Evolutionary conservation across 305 asterid species (phyloP).

Genomic region (Salvia sclarea): DNA sequence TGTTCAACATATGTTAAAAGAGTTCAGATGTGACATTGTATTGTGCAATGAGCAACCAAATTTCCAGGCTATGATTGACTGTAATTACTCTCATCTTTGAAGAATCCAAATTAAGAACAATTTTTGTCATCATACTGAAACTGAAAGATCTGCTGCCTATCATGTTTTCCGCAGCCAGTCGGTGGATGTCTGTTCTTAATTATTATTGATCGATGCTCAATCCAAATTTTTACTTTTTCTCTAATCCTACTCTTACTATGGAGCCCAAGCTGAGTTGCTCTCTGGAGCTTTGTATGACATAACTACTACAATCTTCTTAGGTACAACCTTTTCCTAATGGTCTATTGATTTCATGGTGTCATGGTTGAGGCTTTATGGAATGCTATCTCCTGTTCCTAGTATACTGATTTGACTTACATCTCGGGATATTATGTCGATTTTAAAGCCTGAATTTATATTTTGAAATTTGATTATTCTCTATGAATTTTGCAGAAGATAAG

Average conservation of each 20-base stretch:
- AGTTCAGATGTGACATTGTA: not conserved
- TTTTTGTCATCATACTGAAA: not conserved
- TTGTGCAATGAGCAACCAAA: not conserved
- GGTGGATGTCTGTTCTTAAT: not conserved
- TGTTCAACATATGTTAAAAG: not conserved
- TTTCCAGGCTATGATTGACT: not conserved
- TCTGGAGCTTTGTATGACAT: too few species aligned
- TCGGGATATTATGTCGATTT: not conserved
- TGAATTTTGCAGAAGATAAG: conserved; percentile 44
- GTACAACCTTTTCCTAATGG: not conserved
- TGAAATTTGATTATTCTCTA: not conserved
- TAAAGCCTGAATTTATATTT: not conserved
- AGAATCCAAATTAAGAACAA: not conserved
- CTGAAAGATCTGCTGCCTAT: not conserved
- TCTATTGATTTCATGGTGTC: not conserved
- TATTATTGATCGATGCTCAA: too few species aligned
- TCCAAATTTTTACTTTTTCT: not conserved
- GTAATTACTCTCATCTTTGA: not conserved
- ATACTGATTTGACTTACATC: not conserved
- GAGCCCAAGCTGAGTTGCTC: not conserved
- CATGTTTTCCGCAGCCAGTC: not conserved
- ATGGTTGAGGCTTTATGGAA: not conserved
- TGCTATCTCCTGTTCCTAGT: not conserved
- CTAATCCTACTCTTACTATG: not conserved
- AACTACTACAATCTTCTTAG: not conserved